These are phyloP conservation scores for Cladobotryum protrusum DNA, from an alignment of 2,329 filamentous ascomycete genomes.

Conservation along the genomic window DNA sequence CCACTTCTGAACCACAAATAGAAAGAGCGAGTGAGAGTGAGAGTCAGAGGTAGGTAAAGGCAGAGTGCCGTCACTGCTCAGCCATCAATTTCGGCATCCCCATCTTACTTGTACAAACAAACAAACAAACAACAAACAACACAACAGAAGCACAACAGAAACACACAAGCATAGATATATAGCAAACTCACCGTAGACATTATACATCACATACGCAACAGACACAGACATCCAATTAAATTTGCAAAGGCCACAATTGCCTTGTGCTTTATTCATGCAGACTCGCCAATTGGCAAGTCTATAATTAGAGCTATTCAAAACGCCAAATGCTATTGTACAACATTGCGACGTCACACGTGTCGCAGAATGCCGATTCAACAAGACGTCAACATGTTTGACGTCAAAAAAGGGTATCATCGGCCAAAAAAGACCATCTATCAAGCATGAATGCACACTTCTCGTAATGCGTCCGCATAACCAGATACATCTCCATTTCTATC, in stretches of 20 bases:
- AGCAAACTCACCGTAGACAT: too few species aligned
- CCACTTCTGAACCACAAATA: background rate
- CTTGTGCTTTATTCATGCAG: background rate
- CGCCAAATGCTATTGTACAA: background rate
- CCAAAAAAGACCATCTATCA: background rate
- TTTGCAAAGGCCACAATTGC: background rate
- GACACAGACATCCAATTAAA: background rate
- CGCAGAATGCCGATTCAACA: too few species aligned
- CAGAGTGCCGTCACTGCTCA: too few species aligned
- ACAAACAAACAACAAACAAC: background rate
- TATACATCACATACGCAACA: background rate
- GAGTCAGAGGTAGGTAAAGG: too few species aligned
- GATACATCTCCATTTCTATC: background rate
- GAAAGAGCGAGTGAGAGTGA: too few species aligned
- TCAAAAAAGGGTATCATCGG: constrained; percentile 6
- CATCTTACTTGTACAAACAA: too few species aligned
- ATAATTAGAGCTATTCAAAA: background rate
- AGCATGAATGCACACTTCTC: background rate
- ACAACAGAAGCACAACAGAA: background rate
- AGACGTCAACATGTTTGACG: background rate
- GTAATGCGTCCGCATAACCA: too few species aligned
- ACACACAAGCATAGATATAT: too few species aligned
- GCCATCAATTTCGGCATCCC: background rate
- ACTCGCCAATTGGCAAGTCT: constrained; percentile 1
- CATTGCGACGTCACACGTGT: too few species aligned